phyloP scores from a whole-genome alignment of 1,139 yeast species.

The Debaryomyces sp. region DNA sequence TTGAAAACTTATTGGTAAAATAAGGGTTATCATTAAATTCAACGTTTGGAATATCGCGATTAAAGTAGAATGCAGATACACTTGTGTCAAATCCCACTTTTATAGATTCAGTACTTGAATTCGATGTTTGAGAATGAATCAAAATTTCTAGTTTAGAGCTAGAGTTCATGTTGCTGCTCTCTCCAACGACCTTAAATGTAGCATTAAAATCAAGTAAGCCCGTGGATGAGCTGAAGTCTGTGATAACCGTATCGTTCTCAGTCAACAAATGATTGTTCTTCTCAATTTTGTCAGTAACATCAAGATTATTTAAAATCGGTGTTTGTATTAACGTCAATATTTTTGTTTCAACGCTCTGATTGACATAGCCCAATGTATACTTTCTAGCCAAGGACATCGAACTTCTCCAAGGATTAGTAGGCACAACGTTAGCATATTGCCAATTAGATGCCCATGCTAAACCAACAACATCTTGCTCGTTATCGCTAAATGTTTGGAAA shows the following conservation, averaged over 20 bases:
- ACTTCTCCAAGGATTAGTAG: slow-evolving; percentile 32
- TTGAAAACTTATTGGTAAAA: slow-evolving; percentile 17
- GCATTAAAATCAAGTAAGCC: slow-evolving; percentile 16
- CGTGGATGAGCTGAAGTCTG: slow-evolving; percentile 6
- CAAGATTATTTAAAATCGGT: slow-evolving; percentile 14
- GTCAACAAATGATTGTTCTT: slow-evolving; percentile 2
- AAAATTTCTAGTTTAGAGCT: slow-evolving; percentile 10
- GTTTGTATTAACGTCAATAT: slow-evolving; percentile 20
- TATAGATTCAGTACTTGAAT: slow-evolving; percentile 11
- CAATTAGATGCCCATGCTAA: slow-evolving; percentile 43
- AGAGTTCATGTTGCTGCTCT: not conserved
- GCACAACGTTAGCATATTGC: slow-evolving; percentile 34
- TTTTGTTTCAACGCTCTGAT: slow-evolving; percentile 14
- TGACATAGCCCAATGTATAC: slow-evolving; percentile 23
- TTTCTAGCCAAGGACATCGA: slow-evolving; percentile 32
- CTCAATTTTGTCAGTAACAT: not conserved
- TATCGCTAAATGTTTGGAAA: slow-evolving; percentile 28
- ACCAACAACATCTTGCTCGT: slow-evolving; percentile 22
- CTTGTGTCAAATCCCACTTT: slow-evolving; percentile 15
- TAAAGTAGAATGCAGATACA: slow-evolving; percentile 14
- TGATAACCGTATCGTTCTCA: slow-evolving; percentile 7
- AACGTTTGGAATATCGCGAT: slow-evolving; percentile 13
- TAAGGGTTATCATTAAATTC: slow-evolving; percentile 14
- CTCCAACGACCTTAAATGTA: slow-evolving; percentile 11
- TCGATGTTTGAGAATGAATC: slow-evolving; percentile 12